phyloP scores from a whole-genome alignment of 1,139 yeast genomes.

The Suhomyces wounanorum region DNA sequence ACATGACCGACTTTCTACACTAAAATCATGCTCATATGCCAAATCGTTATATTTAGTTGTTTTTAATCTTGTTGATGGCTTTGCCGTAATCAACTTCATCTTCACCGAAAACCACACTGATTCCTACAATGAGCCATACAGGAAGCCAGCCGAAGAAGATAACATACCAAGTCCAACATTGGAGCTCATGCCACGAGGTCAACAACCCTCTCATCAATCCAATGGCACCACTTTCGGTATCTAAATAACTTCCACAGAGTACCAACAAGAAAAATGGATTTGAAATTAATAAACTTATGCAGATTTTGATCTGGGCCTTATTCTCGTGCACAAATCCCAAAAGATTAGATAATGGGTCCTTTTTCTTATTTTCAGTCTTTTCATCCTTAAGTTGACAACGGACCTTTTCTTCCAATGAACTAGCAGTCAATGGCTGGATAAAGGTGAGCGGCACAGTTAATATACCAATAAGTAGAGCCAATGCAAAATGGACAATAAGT shows the following conservation, averaged over 20 bases:
- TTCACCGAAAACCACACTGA: slow-evolving; percentile 34
- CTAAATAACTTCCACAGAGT: slow-evolving; percentile 33
- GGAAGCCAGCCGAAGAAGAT: slow-evolving; percentile 81
- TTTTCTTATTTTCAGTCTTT: slow-evolving; percentile 2
- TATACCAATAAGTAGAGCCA: slow-evolving; percentile 71
- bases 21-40: not conserved
- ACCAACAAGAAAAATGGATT: slow-evolving; percentile 56
- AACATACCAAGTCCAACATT: slow-evolving; percentile 87
- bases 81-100: slow-evolving; percentile 18
- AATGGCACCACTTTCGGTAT: slow-evolving; percentile 32
- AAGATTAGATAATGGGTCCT: slow-evolving; percentile 16
- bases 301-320: slow-evolving; percentile 29
- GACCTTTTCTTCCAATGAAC: slow-evolving; percentile 8
- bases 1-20: too few relatives aligned
- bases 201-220: slow-evolving; percentile 52
- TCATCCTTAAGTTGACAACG: slow-evolving; percentile 1
- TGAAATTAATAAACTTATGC: slow-evolving; percentile 43
- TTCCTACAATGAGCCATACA: slow-evolving; percentile 63
- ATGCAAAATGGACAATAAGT: slow-evolving; percentile 79
- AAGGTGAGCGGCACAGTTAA: slow-evolving; percentile 72
- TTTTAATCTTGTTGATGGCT: slow-evolving; percentile 11
- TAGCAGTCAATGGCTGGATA: slow-evolving; percentile 45
- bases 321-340: slow-evolving; percentile 15
- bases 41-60: not conserved
- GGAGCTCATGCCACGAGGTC: slow-evolving; percentile 67